Conservation (phyloP, 2,329 filamentous ascomycete species). For the Beauveria pseudobassiana region DNA sequence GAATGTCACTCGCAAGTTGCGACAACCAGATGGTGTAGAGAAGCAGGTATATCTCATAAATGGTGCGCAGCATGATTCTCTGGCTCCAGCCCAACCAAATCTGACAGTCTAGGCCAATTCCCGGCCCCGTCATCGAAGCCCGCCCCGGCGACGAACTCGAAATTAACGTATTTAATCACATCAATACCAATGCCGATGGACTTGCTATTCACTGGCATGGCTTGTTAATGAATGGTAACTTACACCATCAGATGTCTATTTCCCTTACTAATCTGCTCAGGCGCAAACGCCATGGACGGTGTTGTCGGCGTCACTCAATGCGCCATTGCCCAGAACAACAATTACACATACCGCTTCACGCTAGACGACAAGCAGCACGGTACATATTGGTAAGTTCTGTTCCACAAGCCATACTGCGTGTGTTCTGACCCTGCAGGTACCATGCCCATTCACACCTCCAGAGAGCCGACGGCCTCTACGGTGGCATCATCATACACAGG, state of each 20-base stretch:
- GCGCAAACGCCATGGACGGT: slow-evolving; percentile 55
- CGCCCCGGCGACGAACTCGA: slow-evolving; percentile 35
- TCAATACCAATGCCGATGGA: slow-evolving; percentile 22
- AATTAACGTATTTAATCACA: slow-evolving; percentile 32
- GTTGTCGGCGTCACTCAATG: slow-evolving; percentile 43
- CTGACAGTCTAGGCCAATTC: slow-evolving; percentile 31
- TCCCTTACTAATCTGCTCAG: neutral
- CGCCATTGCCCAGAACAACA: slow-evolving; percentile 42
- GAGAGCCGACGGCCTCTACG: slow-evolving; percentile 13
- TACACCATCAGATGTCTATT: neutral
- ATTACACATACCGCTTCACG: slow-evolving; percentile 39
- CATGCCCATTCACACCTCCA: slow-evolving; percentile 14
- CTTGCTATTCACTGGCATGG: slow-evolving; percentile 64
- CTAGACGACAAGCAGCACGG: slow-evolving; percentile 9
- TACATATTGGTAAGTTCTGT: slow-evolving; percentile 7
- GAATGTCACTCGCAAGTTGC: slow-evolving; percentile 30
- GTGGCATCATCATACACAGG: slow-evolving; percentile 13
- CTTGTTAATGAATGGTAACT: slow-evolving; percentile 49
- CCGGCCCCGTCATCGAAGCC: slow-evolving; percentile 37
- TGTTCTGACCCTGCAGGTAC: slow-evolving; percentile 36
- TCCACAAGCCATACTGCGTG: no score
- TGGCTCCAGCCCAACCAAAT: neutral
- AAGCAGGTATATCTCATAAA: slow-evolving; percentile 44
- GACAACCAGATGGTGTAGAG: slow-evolving; percentile 42
- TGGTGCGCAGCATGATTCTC: slow-evolving; percentile 20